A percentile compares a stretch with the other conserved stretches of the same genome.
These are phyloP conservation scores for Corylus americana DNA, from an alignment of 306 rosid genomes.

Conservation along the genomic window DNA sequence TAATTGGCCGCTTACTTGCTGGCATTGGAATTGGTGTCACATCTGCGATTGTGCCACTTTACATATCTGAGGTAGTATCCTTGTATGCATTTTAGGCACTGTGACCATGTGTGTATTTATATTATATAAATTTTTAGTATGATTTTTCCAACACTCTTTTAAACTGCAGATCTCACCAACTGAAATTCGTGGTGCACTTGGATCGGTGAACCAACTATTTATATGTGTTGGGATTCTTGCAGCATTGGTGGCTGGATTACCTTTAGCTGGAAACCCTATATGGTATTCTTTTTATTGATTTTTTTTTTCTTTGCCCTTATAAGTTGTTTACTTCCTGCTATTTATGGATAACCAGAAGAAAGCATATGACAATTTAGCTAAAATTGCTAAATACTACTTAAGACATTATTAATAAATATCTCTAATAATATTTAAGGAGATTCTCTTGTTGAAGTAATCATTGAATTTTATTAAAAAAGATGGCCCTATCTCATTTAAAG, in stretches of 20 bases:
- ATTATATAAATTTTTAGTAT: constrained; percentile 4
- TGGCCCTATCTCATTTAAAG: not conserved
- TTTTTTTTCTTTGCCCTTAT: constrained; percentile 19
- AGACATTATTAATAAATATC: not conserved
- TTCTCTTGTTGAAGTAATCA: not conserved
- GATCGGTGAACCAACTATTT: constrained; percentile 87
- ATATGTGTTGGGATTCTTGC: constrained; percentile 89
- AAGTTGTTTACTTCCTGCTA: constrained; percentile 22
- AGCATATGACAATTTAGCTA: not conserved
- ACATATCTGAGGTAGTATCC: constrained; percentile 84
- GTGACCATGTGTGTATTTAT: not conserved
- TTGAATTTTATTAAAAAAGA: not conserved
- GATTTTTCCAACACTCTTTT: constrained; percentile 15
- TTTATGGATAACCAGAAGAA: not conserved
- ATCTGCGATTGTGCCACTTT: constrained; percentile 91
- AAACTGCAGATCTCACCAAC: constrained; percentile 87
- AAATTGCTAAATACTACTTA: not conserved
- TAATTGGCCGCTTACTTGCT: constrained; percentile 86
- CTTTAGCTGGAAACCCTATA: constrained; percentile 76
- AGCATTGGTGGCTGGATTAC: constrained; percentile 87
- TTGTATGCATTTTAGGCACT: constrained; percentile 10
- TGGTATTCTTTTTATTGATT: constrained; percentile 51
- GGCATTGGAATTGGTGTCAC: constrained; percentile 93
- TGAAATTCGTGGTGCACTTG: constrained; percentile 91
- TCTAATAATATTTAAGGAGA: not conserved